Evolutionary conservation across 2,329 filamentous ascomycete species (phyloP).

Genomic region (Metarhizium guizhouense): DNA sequence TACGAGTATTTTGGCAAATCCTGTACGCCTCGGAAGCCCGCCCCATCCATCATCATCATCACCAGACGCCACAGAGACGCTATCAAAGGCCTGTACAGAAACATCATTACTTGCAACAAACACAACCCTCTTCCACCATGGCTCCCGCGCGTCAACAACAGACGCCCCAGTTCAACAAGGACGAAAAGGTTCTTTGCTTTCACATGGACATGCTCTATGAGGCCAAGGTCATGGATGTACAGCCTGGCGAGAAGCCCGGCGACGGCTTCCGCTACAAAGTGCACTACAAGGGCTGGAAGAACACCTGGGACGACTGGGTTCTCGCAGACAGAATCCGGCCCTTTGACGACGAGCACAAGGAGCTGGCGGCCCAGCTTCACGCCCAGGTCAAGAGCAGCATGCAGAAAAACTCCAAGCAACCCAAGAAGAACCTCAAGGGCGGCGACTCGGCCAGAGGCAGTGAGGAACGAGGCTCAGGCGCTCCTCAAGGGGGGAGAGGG

Average conservation of each 20-base stretch:
- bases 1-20: too few species aligned
- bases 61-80: background rate
- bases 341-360: conserved; percentile 89
- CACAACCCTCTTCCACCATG: conserved; percentile 19
- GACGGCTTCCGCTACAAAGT: conserved; percentile 79
- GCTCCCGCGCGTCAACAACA: conserved; percentile 33
- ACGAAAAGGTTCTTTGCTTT: conserved; percentile 94
- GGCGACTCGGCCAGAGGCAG: conserved; percentile 55
- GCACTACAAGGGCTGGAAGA: conserved; percentile 99
- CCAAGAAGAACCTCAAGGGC: conserved; percentile 35
- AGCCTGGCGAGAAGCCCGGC: conserved; percentile 56
- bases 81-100: background rate
- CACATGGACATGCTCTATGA: conserved; percentile 97
- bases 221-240: conserved; percentile 83
- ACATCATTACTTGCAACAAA: background rate
- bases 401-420: conserved; percentile 42
- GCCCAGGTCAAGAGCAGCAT: conserved; percentile 57
- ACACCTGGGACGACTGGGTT: conserved; percentile 99
- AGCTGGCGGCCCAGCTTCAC: conserved; percentile 67
- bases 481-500: conserved; percentile 54
- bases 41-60: background rate
- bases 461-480: conserved; percentile 62
- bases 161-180: conserved; percentile 52
- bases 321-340: conserved; percentile 88
- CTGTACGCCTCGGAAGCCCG: too few species aligned